A percentile compares a stretch with the other conserved stretches of the same genome.
phyloP scores from a whole-genome alignment of 2,329 filamentous ascomycete species.

The Aspergillus pseudotamarii region DNA sequence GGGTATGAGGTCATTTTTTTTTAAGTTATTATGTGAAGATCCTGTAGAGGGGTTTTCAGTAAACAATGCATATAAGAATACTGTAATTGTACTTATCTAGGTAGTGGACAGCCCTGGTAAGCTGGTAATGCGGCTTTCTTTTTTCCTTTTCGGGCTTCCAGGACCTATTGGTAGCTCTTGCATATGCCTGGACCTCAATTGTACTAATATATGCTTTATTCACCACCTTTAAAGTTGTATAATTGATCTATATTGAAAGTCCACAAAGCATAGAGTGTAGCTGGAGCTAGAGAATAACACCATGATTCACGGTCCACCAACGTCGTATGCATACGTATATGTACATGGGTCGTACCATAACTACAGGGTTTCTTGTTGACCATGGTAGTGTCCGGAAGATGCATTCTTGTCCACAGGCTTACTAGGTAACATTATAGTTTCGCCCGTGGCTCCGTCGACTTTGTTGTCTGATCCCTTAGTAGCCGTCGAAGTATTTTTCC shows the following conservation, averaged over 20 bases:
- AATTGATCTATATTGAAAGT: too few relatives aligned
- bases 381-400: background rate
- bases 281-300: too few relatives aligned
- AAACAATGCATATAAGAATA: background rate
- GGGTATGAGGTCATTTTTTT: constrained; percentile 10
- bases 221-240: too few relatives aligned
- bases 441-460: background rate
- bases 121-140: too few relatives aligned
- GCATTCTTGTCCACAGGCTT: background rate
- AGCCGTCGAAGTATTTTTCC: constrained; percentile 20
- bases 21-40: background rate
- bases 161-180: background rate
- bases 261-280: too few relatives aligned
- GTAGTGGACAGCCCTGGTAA: too few relatives aligned
- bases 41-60: background rate
- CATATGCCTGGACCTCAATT: background rate
- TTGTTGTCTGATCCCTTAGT: constrained; percentile 14
- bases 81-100: background rate
- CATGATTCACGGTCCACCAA: too few relatives aligned
- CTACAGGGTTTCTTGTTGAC: background rate
- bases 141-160: too few relatives aligned
- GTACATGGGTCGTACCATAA: background rate
- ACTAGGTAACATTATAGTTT: constrained; percentile 12
- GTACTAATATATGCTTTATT: too few relatives aligned
- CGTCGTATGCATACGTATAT: too few relatives aligned